phyloP scores from a whole-genome alignment of 2,329 filamentous ascomycete genomes.

The Botrytis pseudocinerea region DNA sequence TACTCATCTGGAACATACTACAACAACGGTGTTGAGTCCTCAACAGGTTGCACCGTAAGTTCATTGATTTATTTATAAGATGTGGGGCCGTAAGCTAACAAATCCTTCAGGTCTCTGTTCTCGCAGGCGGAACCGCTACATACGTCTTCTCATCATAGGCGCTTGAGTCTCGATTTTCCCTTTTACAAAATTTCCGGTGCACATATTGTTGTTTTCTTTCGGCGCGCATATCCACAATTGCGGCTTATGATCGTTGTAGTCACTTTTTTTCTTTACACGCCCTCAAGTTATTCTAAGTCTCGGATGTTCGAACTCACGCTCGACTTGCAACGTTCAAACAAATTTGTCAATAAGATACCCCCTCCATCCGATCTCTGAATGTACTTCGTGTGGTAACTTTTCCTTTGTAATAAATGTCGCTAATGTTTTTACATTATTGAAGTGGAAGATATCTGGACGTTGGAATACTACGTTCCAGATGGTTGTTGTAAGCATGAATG shows the following conservation, averaged over 20 bases:
- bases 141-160: slow-evolving; percentile 36
- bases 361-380: slow-evolving; percentile 17
- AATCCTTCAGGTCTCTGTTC: slow-evolving; percentile 32
- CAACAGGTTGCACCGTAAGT: slow-evolving; percentile 43
- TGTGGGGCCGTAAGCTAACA: slow-evolving; percentile 27
- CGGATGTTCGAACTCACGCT: slow-evolving; percentile 30
- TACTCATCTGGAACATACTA: slow-evolving; percentile 39
- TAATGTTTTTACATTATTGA: slow-evolving; percentile 41
- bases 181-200: slow-evolving; percentile 28
- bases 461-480: slow-evolving; percentile 27
- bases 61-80: background rate
- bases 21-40: slow-evolving; percentile 34
- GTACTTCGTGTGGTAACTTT: slow-evolving; percentile 27
- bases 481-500: slow-evolving; percentile 33
- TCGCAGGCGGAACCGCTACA: slow-evolving; percentile 27
- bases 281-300: slow-evolving; percentile 16
- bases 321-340: slow-evolving; percentile 32
- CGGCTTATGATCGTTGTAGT: slow-evolving; percentile 35
- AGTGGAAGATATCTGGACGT: slow-evolving; percentile 27
- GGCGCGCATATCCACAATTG: slow-evolving; percentile 28
- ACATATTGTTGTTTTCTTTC: slow-evolving; percentile 30
- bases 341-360: slow-evolving; percentile 31
- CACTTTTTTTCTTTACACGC: slow-evolving; percentile 18
- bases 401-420: slow-evolving; percentile 40
- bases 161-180: slow-evolving; percentile 26